Conservation (phyloP, 176 grass and related monocot genomes). For the Eleusine coracana region DNA sequence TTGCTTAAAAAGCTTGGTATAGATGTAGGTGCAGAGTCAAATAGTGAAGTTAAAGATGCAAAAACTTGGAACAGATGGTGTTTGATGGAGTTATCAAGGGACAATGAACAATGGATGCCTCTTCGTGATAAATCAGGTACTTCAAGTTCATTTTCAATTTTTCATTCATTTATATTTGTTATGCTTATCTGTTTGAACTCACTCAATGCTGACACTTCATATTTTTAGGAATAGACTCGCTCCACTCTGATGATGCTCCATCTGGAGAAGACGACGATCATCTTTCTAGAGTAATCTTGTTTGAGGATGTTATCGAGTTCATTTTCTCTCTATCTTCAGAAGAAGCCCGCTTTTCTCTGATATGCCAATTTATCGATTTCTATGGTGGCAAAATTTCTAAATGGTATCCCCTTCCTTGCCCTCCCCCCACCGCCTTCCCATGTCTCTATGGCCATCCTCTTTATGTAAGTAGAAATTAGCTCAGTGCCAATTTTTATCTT, state of each 20-base stretch:
- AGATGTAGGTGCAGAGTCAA: conserved; percentile 73
- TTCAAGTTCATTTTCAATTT: conserved; percentile 4
- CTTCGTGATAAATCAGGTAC: conserved; percentile 76
- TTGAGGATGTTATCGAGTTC: conserved; percentile 88
- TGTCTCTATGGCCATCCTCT: conserved; percentile 23
- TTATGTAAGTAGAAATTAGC: conserved; percentile 13
- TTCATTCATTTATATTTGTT: background rate
- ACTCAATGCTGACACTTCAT: conserved; percentile 29
- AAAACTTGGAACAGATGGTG: conserved; percentile 98
- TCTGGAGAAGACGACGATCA: conserved; percentile 67
- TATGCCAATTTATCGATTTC: conserved; percentile 97
- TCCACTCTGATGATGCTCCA: conserved; percentile 47
- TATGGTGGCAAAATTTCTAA: conserved; percentile 85
- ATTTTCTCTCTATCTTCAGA: conserved; percentile 90
- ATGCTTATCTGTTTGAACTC: conserved; percentile 30
- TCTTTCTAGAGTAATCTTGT: conserved; percentile 92
- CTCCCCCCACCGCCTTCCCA: background rate
- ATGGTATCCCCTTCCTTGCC: conserved; percentile 54
- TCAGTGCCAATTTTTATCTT: background rate
- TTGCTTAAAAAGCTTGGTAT: conserved; percentile 95
- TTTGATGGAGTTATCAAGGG: conserved; percentile 71
- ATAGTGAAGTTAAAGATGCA: conserved; percentile 88
- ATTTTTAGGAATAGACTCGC: conserved; percentile 39
- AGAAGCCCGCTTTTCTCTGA: conserved; percentile 78
- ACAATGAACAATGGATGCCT: conserved; percentile 90